phyloP scores from a whole-genome alignment of 1,284 basidiomycete species.

The Microbotryum violaceum region DNA sequence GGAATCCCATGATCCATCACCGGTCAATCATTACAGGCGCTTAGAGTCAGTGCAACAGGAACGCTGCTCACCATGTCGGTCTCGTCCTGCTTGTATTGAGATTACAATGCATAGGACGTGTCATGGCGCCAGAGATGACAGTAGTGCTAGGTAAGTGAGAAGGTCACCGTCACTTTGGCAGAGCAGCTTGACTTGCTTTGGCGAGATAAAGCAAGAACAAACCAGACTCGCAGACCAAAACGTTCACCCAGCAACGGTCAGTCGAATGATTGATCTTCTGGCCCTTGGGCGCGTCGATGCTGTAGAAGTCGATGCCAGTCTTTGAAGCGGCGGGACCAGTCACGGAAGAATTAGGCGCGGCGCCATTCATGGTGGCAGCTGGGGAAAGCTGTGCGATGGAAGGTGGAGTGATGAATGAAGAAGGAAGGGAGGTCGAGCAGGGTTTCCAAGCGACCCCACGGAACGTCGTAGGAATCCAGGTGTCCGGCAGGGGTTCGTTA shows the following conservation, averaged over 20 bases:
- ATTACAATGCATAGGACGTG: constrained; percentile 48
- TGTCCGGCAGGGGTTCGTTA: no score
- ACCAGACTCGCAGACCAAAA: constrained; percentile 58
- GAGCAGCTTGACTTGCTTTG: constrained; percentile 41
- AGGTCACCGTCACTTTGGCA: not conserved
- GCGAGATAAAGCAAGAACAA: constrained; percentile 60
- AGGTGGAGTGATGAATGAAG: not conserved
- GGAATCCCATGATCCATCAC: no score
- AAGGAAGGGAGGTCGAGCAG: not conserved
- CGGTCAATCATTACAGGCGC: no score
- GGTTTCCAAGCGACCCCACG: no score
- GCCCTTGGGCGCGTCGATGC: constrained; percentile 53
- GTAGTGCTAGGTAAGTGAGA: no score
- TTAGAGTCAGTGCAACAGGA: not conserved
- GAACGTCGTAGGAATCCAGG: no score
- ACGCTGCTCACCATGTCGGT: constrained; percentile 33
- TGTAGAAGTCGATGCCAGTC: constrained; percentile 52
- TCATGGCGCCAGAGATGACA: constrained; percentile 38
- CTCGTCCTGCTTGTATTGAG: constrained; percentile 44
- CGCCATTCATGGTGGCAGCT: not conserved
- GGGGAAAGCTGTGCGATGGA: not conserved
- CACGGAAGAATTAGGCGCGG: not conserved
- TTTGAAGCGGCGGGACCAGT: not conserved
- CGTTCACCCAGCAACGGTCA: constrained; percentile 28
- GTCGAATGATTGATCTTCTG: constrained; percentile 22